A percentile compares a stretch with the other conserved stretches of the same genome.
These are phyloP conservation scores for Clavispora phyllophila DNA, from an alignment of 805 yeast genomes.

Conservation along the genomic window DNA sequence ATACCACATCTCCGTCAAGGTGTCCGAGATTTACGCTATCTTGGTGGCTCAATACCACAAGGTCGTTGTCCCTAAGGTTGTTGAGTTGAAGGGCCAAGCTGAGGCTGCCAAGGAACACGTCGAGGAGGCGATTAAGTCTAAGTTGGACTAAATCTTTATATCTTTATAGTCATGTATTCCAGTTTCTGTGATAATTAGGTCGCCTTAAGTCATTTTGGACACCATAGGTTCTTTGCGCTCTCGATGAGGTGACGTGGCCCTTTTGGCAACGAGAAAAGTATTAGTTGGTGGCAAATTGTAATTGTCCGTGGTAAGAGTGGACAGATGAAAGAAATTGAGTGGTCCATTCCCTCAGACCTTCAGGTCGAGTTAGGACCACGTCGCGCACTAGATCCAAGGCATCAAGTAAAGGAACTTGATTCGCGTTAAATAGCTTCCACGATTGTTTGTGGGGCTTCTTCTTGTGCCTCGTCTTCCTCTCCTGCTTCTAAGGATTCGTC, in stretches of 20 bases:
- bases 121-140: conserved; percentile 13
- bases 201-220: too few relatives aligned
- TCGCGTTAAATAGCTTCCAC: not conserved
- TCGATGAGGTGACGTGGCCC: too few relatives aligned
- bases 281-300: too few relatives aligned
- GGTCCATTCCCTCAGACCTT: too few relatives aligned
- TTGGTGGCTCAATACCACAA: conserved; percentile 18
- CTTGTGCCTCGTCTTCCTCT: conserved; percentile 3
- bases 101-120: conserved; percentile 1
- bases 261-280: too few relatives aligned
- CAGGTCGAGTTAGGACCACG: too few relatives aligned
- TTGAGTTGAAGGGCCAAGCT: conserved; percentile 6
- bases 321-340: too few relatives aligned
- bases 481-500: conserved; percentile 2
- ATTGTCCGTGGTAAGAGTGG: too few relatives aligned
- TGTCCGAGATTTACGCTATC: conserved; percentile 15
- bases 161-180: not conserved
- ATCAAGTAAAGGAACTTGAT: too few relatives aligned
- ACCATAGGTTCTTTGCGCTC: too few relatives aligned
- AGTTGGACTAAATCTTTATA: conserved; percentile 7
- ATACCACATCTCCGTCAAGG: conserved; percentile 24
- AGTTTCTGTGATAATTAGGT: not conserved
- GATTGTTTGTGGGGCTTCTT: not conserved
- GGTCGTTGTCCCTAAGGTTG: conserved; percentile 16
- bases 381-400: too few relatives aligned